Evolutionary conservation across 139 green algal genomes (phyloP), one percentile per base, ranked within the genome.

Genomic region (Eudorina sp.): DNA sequence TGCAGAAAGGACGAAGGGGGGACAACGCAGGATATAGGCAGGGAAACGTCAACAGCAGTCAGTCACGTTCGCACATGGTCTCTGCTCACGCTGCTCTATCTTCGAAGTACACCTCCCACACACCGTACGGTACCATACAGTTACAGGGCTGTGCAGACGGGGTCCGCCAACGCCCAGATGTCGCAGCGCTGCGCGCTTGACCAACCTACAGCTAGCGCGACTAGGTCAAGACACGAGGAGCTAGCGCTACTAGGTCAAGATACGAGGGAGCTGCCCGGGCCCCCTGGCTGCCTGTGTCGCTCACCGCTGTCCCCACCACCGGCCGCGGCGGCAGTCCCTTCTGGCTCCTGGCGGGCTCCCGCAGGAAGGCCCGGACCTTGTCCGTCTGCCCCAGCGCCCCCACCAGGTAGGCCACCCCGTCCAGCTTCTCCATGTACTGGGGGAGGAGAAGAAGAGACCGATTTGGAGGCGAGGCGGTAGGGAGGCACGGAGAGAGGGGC

Each of bases 391-490:
- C 90, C 38, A 95, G 84, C 19, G 88, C 84, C 68, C 90, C 93
- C 25, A 95, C 45, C 48, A 93, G 53, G 53, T 89, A 89, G 27
- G 86, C 88, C 34, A 92, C 68, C 19, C 77, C 60, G 43, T 92
- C 90, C 34, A 95, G 66, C 90, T 95, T 95, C 31, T 95, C 93
- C 55, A 89, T 89, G 80, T 94, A 95, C 91, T 95, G 87, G 11
- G 43, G 43, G 19, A 7, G 0, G 72, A 77, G 29, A 29, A n/a
- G n/a, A n/a, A n/a, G n/a, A n/a, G n/a, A n/a, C n/a, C n/a, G n/a
- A n/a, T n/a, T n/a, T n/a, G n/a, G n/a, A n/a, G n/a, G n/a, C n/a
- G n/a, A n/a, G n/a, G n/a, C n/a, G n/a, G n/a, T n/a, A n/a, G n/a
- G n/a, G n/a, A n/a, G n/a, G n/a, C n/a, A n/a, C n/a, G n/a, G n/a